Percentiles rank a stretch among this genome's conserved stretches.
Evolutionary conservation across 495 filamentous ascomycete genomes (phyloP).

Genomic region (Immersiella caudata): DNA sequence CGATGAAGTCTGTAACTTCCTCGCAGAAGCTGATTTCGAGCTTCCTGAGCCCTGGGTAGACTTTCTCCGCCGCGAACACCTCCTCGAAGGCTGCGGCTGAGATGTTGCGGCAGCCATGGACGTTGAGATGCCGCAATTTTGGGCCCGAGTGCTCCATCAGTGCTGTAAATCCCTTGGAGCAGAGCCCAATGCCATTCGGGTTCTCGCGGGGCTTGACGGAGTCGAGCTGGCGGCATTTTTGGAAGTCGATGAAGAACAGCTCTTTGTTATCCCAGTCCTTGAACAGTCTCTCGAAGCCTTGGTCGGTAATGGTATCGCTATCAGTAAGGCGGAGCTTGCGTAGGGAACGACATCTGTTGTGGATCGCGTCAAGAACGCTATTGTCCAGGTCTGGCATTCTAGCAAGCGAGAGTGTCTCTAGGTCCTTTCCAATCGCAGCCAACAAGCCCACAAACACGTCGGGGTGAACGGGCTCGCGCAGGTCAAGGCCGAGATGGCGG

Average conservation of each 20-base stretch:
- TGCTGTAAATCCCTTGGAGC: conserved; percentile 70
- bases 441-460: conserved; percentile 64
- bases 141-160: conserved; percentile 82
- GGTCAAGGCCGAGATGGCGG: conserved; percentile 70
- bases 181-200: conserved; percentile 68
- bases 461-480: conserved; percentile 57
- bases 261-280: conserved; percentile 70
- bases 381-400: conserved; percentile 62
- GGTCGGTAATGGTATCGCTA: conserved; percentile 73
- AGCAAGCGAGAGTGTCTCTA: conserved; percentile 74
- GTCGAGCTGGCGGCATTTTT: conserved; percentile 73
- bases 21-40: conserved; percentile 81
- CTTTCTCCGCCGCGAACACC: conserved; percentile 62
- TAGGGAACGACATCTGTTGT: conserved; percentile 66
- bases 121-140: conserved; percentile 63
- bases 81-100: conserved; percentile 65
- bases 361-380: conserved; percentile 63
- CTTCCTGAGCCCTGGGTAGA: conserved; percentile 66
- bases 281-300: conserved; percentile 71
- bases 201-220: conserved; percentile 56
- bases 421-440: conserved; percentile 55
- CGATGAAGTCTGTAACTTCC: conserved; percentile 71
- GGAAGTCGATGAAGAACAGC: conserved; percentile 69
- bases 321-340: conserved; percentile 75
- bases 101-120: conserved; percentile 81